Evolutionary conservation across 768 basidiomycete genomes (phyloP), one percentile per base, ranked within the genome.

Genomic region (Naganishia friedmannii): DNA sequence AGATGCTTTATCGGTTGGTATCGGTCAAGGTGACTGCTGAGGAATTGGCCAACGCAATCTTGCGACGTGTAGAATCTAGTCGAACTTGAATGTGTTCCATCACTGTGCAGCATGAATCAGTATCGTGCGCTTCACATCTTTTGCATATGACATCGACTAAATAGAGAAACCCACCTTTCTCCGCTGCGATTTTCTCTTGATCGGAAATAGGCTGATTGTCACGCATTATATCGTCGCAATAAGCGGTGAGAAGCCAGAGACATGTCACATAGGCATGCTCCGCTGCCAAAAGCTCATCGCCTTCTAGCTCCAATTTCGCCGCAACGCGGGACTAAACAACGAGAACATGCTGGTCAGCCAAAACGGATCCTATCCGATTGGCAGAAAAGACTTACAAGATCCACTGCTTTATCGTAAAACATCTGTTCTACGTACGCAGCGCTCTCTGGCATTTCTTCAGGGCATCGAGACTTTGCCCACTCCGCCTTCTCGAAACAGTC

Each of bases 201-300:
- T 82, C 82, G 45, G 77, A 76, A 31, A 82, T 74, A 4, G 67
- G 53, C 19, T 76, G 75, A 9, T 73, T 78, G 9, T 80, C 80
- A 17, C 79, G 76, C 70, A 82, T 77, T 15, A 77, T 76, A 29
- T 95, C 90, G 77, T 98, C 96, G 78, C 93, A 89, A 9, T 98
- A 84, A 0, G 93, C 90, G 73, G 93, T 91, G 34, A 98, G 84
- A 78, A 93, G 90, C 92, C 93, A 96, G 9, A 98, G 80, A 0
- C 92, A 92, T 75, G 92, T 92, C 76, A 97, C 94, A 81, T 98
- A 99, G 45, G 95, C 84, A 79, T 89, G 90, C 83, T 96, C 92
- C 79, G 93, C 94, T 77, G 92, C 90, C 73, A 90, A 86, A 0
- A 90, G 88, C 32, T 86, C 86, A 53, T 84, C 84, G 46, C 92